These are phyloP conservation scores for Coemansia sp. DNA, from an alignment of 192 early-diverging fungal species.

Conservation along the genomic window DNA sequence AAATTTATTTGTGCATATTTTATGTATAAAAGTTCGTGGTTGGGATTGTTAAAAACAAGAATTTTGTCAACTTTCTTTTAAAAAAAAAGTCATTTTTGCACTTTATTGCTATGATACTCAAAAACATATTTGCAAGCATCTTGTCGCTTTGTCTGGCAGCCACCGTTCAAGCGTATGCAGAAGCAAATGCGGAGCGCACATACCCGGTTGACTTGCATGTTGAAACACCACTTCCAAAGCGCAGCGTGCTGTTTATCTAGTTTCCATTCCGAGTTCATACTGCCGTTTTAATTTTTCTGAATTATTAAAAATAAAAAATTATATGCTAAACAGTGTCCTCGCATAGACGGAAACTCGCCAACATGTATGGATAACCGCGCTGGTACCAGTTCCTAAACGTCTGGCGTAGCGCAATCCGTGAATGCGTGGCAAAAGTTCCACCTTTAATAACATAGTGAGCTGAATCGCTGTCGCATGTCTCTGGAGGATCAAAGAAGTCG, in stretches of 20 bases:
- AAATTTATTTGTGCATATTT: neutral
- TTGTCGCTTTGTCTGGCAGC: constrained; percentile 2
- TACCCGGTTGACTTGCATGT: constrained; percentile 36
- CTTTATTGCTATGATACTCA: neutral
- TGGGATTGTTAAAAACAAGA: neutral
- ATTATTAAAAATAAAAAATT: neutral
- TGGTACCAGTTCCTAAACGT: constrained; percentile 94
- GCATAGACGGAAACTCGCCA: constrained; percentile 72
- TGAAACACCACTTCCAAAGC: constrained; percentile 27
- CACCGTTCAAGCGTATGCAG: neutral
- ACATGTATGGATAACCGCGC: constrained; percentile 77
- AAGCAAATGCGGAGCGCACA: constrained; percentile 12
- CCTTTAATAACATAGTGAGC: constrained; percentile 84
- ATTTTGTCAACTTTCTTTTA: neutral
- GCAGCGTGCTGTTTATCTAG: constrained; percentile 15
- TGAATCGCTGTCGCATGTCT: constrained; percentile 9
- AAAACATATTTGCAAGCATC: neutral
- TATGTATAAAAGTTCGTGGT: neutral
- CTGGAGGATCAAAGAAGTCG: constrained; percentile 84
- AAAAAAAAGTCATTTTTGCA: neutral
- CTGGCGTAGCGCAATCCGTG: constrained; percentile 63
- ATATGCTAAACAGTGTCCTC: neutral
- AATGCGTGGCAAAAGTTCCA: constrained; percentile 84
- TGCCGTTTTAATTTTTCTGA: too few relatives aligned
- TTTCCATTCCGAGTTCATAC: neutral